Evolutionary conservation across 2,329 filamentous ascomycete genomes (phyloP).

Genomic region (Hysterium pulicare): DNA sequence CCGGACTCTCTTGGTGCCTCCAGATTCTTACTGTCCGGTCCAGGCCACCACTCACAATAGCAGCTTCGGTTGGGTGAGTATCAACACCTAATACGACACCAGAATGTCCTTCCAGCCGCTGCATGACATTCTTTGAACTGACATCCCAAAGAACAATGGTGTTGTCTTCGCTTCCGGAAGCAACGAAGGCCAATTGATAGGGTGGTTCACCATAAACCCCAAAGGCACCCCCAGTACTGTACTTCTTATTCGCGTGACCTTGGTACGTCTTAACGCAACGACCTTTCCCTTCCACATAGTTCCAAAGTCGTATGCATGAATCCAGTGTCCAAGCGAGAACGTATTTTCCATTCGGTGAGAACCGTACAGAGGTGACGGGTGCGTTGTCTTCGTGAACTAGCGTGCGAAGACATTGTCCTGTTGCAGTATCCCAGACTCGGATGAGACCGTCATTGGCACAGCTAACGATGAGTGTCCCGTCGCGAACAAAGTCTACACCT

Average conservation of each 20-base stretch:
- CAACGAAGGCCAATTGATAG: constrained; percentile 60
- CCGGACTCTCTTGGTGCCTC: constrained; percentile 40
- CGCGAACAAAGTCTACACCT: constrained; percentile 87
- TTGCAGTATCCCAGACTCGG: constrained; percentile 92
- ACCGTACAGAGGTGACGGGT: constrained; percentile 82
- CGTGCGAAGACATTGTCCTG: constrained; percentile 90
- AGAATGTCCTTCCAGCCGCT: constrained; percentile 57
- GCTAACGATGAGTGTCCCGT: constrained; percentile 87
- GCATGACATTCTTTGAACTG: constrained; percentile 75
- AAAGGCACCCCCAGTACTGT: constrained; percentile 81
- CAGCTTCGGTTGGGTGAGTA: constrained; percentile 51
- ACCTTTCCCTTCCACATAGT: constrained; percentile 86
- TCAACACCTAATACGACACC: constrained; percentile 60
- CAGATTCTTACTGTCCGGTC: constrained; percentile 63
- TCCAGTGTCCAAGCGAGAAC: constrained; percentile 91
- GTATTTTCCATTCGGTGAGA: constrained; percentile 90
- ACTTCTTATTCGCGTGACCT: constrained; percentile 80
- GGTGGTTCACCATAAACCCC: constrained; percentile 57
- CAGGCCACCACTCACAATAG: constrained; percentile 60
- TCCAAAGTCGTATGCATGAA: constrained; percentile 86
- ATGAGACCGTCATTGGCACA: constrained; percentile 77
- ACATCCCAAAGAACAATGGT: constrained; percentile 88
- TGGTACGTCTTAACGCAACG: constrained; percentile 96
- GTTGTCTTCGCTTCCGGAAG: constrained; percentile 84
- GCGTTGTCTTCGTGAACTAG: constrained; percentile 96